A percentile compares a stretch with the other conserved stretches of the same genome.
phyloP scores from a whole-genome alignment of 2,329 filamentous ascomycete species.

The Sordariomycetes sp. region DNA sequence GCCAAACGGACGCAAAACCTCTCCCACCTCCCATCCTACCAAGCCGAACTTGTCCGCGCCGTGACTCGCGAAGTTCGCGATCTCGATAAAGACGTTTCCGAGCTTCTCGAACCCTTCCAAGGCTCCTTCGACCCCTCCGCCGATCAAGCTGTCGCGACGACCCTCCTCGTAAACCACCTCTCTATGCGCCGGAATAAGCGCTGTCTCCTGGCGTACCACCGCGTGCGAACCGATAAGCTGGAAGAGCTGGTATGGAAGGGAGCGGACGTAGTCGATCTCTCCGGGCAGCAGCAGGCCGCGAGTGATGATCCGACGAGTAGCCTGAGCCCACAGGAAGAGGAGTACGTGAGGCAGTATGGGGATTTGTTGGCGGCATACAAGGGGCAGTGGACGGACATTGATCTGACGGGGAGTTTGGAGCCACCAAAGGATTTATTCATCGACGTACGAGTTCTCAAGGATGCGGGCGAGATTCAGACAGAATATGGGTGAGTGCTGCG shows the following conservation, averaged over 20 bases:
- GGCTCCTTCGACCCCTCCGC: slow-evolving; percentile 77
- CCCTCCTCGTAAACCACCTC: slow-evolving; percentile 84
- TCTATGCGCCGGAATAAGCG: slow-evolving; percentile 95
- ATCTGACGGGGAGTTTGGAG: slow-evolving; percentile 86
- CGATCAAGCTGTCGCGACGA: slow-evolving; percentile 77
- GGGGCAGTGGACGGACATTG: slow-evolving; percentile 96
- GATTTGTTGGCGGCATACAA: slow-evolving; percentile 94
- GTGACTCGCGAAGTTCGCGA: slow-evolving; percentile 90
- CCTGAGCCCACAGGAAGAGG: slow-evolving; percentile 90
- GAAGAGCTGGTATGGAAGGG: slow-evolving; percentile 93
- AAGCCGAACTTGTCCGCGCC: slow-evolving; percentile 80
- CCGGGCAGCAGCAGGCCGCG: slow-evolving; percentile 40
- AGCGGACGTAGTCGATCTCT: slow-evolving; percentile 67
- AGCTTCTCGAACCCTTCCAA: slow-evolving; percentile 72
- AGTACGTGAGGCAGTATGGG: slow-evolving; percentile 86
- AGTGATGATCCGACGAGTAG: slow-evolving; percentile 53
- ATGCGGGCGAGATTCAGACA: slow-evolving; percentile 96
- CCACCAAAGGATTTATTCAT: slow-evolving; percentile 95
- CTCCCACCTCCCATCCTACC: slow-evolving; percentile 79
- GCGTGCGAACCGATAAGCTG: slow-evolving; percentile 79
- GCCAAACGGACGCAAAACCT: slow-evolving; percentile 91
- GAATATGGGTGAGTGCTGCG: slow-evolving; percentile 75
- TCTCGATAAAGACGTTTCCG: slow-evolving; percentile 74
- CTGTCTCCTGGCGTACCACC: slow-evolving; percentile 89
- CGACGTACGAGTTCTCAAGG: slow-evolving; percentile 89